Percentiles rank a stretch among this genome's conserved stretches.
Conservation (phyloP, 768 basidiomycete genomes). For the Agaricus blazei region DNA sequence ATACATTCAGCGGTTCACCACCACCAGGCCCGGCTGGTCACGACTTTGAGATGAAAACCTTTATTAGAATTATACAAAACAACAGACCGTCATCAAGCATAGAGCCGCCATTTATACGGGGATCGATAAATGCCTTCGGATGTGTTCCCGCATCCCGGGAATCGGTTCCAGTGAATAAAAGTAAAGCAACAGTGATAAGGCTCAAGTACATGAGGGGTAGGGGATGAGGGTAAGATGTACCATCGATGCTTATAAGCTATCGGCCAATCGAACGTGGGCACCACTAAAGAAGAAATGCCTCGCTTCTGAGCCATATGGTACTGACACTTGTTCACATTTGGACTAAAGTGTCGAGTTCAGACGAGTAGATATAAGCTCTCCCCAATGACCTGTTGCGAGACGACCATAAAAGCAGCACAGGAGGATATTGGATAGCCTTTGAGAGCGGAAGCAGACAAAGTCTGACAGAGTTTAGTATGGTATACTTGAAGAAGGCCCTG, state of each 20-base stretch:
- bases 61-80: background rate
- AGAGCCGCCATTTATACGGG: conserved; percentile 46
- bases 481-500: background rate
- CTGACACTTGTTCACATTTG: background rate
- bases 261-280: background rate
- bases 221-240: background rate
- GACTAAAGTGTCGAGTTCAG: background rate
- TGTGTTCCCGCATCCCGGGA: conserved; percentile 6
- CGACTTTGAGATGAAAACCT: background rate
- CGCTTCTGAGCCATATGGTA: background rate
- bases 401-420: too few relatives aligned
- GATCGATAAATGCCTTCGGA: conserved; percentile 35
- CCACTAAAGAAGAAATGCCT: background rate
- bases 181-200: background rate
- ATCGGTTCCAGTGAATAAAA: background rate
- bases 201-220: conserved; percentile 3
- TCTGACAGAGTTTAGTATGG: background rate
- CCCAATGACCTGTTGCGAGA: too few relatives aligned
- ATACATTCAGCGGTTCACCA: conserved; percentile 77
- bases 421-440: background rate
- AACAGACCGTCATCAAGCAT: conserved; percentile 54
- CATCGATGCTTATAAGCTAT: conserved; percentile 1
- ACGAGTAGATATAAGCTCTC: too few relatives aligned
- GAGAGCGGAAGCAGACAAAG: background rate
- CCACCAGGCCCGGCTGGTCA: conserved; percentile 24